Evolutionary conservation across 441 rosid species (phyloP), one percentile per base, ranked within the genome.

Genomic region (Lepidium campestre): DNA sequence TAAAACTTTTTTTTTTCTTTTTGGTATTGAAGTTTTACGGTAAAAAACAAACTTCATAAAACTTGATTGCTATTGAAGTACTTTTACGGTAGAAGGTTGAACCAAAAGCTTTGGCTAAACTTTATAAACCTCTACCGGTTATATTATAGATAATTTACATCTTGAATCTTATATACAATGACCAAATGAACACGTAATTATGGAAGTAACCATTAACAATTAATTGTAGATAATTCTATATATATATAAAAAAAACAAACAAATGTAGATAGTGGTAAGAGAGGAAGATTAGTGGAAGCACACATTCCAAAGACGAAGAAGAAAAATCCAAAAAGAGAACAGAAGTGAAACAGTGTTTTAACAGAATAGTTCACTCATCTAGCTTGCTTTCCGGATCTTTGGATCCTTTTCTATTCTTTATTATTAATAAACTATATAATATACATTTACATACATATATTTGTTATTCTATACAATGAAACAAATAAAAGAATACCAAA

Each of bases 301-400:
- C 62, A 61, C 68, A 40, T 61, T 70, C 62, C 56, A 52, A 52
- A 61, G 54, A 61, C 56, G 48, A 41, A 46, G 27, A 44, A 45
- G 34, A 35, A 70, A 31, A 62, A n/a, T 45, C 64, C 57, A 79
- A 78, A 70, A 75, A 80, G 71, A 77, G 57, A 67, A 76, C 84
- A 78, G 71, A 66, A 61, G 73, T 77, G 72, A 32, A 66, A 61
- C 69, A 75, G 58, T 67, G 64, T 47, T 37, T 10, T 1, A 22
- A 22, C n/a, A 35, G 55, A 29, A 32, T 14, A 15, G 54, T 41
- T 68, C 59, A 40, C 27, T 40, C 60, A 41, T 41, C 67, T 60
- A 57, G 62, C 57, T 65, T n/a, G 41, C 57, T 72, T 65, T 72
- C 46, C 58, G 48, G 80, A 74, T 76, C 50, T 68, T 60, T 60